Conservation (phyloP, 805 yeast genomes). For the Komagataella pastoris region DNA sequence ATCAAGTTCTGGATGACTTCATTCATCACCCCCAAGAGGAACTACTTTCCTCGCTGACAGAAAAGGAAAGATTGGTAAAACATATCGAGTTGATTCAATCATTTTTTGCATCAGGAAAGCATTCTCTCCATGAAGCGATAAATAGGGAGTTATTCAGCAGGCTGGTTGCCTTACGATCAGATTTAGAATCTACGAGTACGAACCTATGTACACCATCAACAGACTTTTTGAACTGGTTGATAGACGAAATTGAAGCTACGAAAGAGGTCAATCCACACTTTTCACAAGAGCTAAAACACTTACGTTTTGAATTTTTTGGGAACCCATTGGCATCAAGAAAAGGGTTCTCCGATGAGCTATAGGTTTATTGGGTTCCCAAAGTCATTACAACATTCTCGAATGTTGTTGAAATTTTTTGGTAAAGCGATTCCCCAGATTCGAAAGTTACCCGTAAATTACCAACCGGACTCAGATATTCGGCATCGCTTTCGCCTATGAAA, state of each 20-base stretch:
- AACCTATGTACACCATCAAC: conserved; percentile 13
- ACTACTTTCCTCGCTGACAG: conserved; percentile 7
- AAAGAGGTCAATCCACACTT: conserved; percentile 12
- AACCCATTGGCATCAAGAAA: conserved; percentile 62
- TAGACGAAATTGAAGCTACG: conserved; percentile 23
- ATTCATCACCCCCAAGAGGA: conserved; percentile 20
- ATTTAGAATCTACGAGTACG: background rate
- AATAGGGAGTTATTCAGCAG: background rate
- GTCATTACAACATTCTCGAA: background rate
- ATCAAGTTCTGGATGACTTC: conserved; percentile 4
- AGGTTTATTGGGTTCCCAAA: conserved; percentile 1
- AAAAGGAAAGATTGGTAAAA: background rate
- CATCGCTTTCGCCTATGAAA: background rate
- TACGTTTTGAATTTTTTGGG: conserved; percentile 40
- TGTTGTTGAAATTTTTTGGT: background rate
- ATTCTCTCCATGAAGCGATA: background rate
- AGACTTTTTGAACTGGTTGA: conserved; percentile 53
- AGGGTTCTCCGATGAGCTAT: conserved; percentile 38
- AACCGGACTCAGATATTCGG: background rate
- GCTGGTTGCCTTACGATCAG: background rate
- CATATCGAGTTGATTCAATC: background rate
- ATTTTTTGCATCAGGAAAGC: background rate
- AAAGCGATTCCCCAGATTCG: too few species aligned
- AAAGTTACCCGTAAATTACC: background rate
- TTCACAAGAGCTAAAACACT: conserved; percentile 16